Evolutionary conservation across 192 early-diverging fungal species (phyloP).

Genomic region (Chytriomyces sp.): DNA sequence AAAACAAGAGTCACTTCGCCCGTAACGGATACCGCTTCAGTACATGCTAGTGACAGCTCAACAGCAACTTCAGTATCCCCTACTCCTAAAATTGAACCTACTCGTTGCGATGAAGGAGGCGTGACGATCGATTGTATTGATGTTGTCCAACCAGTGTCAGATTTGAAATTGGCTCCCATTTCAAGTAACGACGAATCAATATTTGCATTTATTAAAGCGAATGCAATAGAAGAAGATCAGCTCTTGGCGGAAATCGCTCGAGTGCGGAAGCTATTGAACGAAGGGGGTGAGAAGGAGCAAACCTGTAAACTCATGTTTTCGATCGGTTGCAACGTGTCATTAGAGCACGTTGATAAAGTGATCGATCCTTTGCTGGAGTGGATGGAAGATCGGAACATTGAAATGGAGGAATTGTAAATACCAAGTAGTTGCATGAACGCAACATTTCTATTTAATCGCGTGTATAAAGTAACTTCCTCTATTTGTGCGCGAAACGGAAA

Average conservation of each 20-base stretch:
- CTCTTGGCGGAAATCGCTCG: conserved; percentile 33
- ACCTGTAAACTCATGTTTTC: conserved; percentile 85
- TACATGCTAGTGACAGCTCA: not conserved
- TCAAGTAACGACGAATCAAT: too few species aligned
- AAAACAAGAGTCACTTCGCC: too few species aligned
- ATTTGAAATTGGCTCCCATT: too few species aligned
- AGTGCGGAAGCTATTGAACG: not conserved
- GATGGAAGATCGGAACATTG: conserved; percentile 52
- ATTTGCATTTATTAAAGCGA: not conserved
- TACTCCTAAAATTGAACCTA: not conserved
- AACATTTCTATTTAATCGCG: not conserved
- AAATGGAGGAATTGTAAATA: conserved; percentile 13
- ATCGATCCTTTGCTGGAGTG: conserved; percentile 74
- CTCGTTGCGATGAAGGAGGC: not conserved
- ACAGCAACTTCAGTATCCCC: not conserved
- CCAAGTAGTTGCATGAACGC: not conserved
- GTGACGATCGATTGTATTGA: not conserved
- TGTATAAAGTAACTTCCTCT: too few species aligned
- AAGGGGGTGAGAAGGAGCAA: conserved; percentile 49
- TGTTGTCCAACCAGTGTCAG: too few species aligned
- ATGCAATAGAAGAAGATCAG: not conserved
- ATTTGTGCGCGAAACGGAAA: not conserved
- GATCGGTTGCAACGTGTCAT: conserved; percentile 77
- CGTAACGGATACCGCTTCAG: not conserved
- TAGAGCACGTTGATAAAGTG: conserved; percentile 78